Percentiles rank a stretch among this genome's conserved stretches.
phyloP scores from a whole-genome alignment of 257 asterid species.

The Solanum verrucosum region DNA sequence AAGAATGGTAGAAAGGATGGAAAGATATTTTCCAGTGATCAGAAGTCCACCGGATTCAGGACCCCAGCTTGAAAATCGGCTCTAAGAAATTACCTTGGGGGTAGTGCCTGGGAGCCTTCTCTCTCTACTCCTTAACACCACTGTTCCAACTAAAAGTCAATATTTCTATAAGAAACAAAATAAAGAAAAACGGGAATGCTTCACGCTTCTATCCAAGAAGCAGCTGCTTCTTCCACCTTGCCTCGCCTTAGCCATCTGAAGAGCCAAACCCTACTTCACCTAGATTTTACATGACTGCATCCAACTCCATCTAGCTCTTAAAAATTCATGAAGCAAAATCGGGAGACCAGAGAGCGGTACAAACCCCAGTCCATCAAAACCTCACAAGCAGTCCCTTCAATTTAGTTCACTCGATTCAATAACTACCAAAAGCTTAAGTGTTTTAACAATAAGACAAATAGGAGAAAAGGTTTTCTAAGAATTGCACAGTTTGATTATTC shows the following conservation, averaged over 20 bases:
- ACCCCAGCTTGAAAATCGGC: background rate
- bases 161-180: background rate
- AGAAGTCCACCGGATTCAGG: background rate
- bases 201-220: background rate
- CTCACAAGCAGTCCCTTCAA: background rate
- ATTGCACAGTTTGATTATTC: background rate
- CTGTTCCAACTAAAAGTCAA: background rate
- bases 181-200: background rate
- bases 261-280: background rate
- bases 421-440: background rate
- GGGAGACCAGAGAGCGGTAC: background rate
- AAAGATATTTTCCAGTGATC: background rate
- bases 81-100: background rate
- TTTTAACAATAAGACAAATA: background rate
- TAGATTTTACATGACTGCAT: background rate
- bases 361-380: background rate
- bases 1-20: background rate
- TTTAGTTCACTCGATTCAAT: background rate
- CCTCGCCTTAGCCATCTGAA: background rate
- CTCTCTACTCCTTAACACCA: background rate
- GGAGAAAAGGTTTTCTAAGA: background rate
- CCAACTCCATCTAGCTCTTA: background rate
- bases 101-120: background rate
- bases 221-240: background rate
- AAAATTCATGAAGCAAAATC: background rate